A percentile compares a stretch with the other conserved stretches of the same genome.
Conservation (phyloP, 2,329 filamentous ascomycete genomes). For the Alternaria panax region DNA sequence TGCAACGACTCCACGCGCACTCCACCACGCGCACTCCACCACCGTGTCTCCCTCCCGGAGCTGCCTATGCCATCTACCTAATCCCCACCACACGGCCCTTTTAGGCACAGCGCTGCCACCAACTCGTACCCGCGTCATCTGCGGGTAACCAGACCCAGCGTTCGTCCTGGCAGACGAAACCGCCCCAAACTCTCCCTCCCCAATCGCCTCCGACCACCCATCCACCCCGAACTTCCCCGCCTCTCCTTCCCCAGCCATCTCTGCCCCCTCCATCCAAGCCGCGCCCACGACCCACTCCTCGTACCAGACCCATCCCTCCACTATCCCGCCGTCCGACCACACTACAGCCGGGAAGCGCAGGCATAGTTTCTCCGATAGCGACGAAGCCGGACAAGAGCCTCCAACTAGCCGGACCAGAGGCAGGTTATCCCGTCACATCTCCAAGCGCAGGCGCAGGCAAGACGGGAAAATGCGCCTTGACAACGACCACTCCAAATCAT, state of each 20-base stretch:
- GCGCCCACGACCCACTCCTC: conserved; percentile 21
- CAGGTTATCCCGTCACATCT: conserved; percentile 46
- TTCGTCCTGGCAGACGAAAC: conserved; percentile 78
- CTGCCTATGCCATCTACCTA: conserved; percentile 13
- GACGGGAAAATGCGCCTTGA: conserved; percentile 55
- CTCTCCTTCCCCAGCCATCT: conserved; percentile 20
- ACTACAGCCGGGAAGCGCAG: conserved; percentile 41
- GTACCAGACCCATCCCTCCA: conserved; percentile 24
- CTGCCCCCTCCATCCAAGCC: conserved; percentile 28
- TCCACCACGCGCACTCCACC: neutral
- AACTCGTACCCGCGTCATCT: conserved; percentile 37
- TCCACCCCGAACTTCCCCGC: conserved; percentile 48
- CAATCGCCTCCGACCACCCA: conserved; percentile 73
- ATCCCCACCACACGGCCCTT: conserved; percentile 18
- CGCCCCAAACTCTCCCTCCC: conserved; percentile 63
- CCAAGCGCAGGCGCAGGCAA: conserved; percentile 54
- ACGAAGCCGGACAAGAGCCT: conserved; percentile 27
- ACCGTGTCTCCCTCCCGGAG: neutral
- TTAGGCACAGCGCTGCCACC: conserved; percentile 32
- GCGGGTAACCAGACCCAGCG: conserved; percentile 43
- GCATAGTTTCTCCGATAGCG: conserved; percentile 42
- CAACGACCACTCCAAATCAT: conserved; percentile 51
- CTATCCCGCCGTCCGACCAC: conserved; percentile 21
- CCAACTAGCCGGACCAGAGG: conserved; percentile 29
- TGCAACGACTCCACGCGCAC: neutral